These are phyloP conservation scores for Eutypella sp. DNA, from an alignment of 2,329 filamentous ascomycete genomes.

Conservation along the genomic window DNA sequence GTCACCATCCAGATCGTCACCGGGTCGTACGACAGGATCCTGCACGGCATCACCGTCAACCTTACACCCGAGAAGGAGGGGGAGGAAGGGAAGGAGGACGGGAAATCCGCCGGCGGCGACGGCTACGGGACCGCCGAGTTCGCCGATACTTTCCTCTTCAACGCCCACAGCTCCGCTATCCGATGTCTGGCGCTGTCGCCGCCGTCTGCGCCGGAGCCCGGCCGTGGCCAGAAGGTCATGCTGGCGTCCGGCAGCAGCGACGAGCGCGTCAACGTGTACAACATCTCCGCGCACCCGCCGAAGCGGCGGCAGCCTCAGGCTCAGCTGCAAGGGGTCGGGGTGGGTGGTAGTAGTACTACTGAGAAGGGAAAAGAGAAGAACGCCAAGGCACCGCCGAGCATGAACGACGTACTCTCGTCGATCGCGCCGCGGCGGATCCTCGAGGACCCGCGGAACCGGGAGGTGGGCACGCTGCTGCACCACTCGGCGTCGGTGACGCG, in stretches of 20 bases:
- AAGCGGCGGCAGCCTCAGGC: conserved; percentile 15
- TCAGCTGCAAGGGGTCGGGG: too few relatives aligned
- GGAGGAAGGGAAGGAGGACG: not conserved
- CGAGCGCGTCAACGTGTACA: conserved; percentile 93
- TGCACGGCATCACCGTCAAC: conserved; percentile 84
- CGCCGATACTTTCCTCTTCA: conserved; percentile 91
- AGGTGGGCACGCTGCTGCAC: conserved; percentile 81
- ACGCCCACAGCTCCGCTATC: conserved; percentile 85
- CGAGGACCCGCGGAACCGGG: conserved; percentile 82
- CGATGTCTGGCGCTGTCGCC: conserved; percentile 84
- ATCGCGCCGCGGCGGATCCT: conserved; percentile 69
- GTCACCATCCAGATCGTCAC: conserved; percentile 82
- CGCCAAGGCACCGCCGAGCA: conserved; percentile 18
- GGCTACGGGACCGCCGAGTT: conserved; percentile 58
- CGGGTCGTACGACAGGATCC: conserved; percentile 87
- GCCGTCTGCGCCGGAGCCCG: conserved; percentile 55
- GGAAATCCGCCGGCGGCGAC: too few relatives aligned
- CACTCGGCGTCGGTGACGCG: conserved; percentile 78
- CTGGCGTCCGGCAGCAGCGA: conserved; percentile 90
- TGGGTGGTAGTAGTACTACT: not conserved
- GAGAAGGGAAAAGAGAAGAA: conserved; percentile 45
- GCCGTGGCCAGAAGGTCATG: conserved; percentile 73
- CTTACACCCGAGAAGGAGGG: conserved; percentile 40
- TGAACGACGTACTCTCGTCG: conserved; percentile 46
- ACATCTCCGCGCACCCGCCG: conserved; percentile 67